Base-by-base conservation (phyloP, 805 yeast genomes). In the Saccharomycopsis olivae region DNA sequence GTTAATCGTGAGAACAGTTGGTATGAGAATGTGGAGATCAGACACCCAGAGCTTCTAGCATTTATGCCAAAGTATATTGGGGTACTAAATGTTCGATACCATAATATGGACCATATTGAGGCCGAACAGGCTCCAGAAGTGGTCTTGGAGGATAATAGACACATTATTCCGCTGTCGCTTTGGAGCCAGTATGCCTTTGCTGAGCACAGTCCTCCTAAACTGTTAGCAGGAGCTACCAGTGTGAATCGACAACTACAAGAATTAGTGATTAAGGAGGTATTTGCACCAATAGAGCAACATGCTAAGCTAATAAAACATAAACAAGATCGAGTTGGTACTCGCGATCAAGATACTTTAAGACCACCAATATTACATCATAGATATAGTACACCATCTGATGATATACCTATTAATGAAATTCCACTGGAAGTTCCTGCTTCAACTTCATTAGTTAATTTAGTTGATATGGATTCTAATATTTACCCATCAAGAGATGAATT, bases 31-130 rank as follows among this genome's bases (percentile, higher is more conserved):
- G 78, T 92, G 34, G 97, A 92, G 59, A 59, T 66, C 29, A 64
- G 69, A 15, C 95, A 86, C 57, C 78, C 80, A 17, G 88, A 79
- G 37, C 64, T 92, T 30, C 65, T 87, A 42, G 67, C 69, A 47
- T 92, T 83, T 58, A 82, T 92, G 95, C 98, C 99, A 2, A 73
- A 75, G 48, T 92, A 92, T 57, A 84, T 89, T 40, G 98, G 98
- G 5, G 96, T 89, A 1, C 63, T 89, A 41, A 89, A 89, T 56
- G 97, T 89, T 3, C 69, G 97, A 43, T 89, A 87, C 55, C 66
- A 73, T 40, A 70, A 75, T 46, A 10, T 28, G 8, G 15, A 10
- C n/a, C 9, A 28, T 28, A 9, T 28, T 10, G n/a, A 28, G 8
- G 10, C 6, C 10, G 51, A 51, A 31, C 51, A 56, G 5, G 65